These are phyloP conservation scores for Paramecium biaurelia DNA, from an alignment of 73 alveolate genomes.

Conservation along the genomic window DNA sequence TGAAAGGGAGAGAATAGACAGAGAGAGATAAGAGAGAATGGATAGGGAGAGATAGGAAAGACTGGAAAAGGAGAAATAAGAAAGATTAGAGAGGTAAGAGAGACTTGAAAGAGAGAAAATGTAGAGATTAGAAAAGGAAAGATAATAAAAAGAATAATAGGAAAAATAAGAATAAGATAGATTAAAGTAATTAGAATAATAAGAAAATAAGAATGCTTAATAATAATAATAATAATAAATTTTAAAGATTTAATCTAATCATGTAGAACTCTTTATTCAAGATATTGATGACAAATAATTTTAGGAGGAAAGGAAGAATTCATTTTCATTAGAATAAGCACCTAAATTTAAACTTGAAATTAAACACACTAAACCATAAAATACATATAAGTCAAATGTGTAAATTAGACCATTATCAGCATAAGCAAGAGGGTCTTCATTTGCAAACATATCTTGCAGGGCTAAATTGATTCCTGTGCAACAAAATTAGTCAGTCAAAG, in stretches of 20 bases:
- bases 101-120: background rate
- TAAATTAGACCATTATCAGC: conserved; percentile 45
- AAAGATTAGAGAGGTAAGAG: background rate
- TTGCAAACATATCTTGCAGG: conserved; percentile 13
- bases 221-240: background rate
- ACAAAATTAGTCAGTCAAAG: conserved; percentile 1
- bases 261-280: background rate
- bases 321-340: background rate
- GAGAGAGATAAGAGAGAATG: conserved; percentile 8
- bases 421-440: conserved; percentile 39
- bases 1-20: background rate
- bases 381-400: background rate
- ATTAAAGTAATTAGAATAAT: background rate
- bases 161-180: conserved; percentile 12
- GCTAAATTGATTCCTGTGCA: background rate
- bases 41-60: background rate
- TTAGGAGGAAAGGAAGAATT: background rate
- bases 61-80: background rate
- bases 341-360: conserved; percentile 13
- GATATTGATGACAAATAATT: conserved; percentile 1
- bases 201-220: background rate
- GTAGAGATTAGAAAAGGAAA: background rate
- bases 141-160: background rate
- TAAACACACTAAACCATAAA: background rate
- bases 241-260: background rate